Conservation (phyloP, 208 protist species). For the Trichomonas tenax region DNA sequence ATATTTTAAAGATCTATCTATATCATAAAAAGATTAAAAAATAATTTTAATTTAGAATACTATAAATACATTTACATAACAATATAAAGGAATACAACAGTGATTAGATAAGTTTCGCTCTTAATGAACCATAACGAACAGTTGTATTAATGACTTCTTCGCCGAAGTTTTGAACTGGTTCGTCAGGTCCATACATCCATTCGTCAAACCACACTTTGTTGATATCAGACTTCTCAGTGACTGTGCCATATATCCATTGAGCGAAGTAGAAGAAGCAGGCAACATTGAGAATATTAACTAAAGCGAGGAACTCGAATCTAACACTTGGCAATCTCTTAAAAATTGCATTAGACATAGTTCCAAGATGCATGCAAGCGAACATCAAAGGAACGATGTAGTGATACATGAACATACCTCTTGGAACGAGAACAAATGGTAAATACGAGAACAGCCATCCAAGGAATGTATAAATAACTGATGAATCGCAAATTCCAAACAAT, state of each 20-base stretch:
- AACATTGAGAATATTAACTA: background rate
- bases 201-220: background rate
- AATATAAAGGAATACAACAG: background rate
- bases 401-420: background rate
- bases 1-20: too few relatives aligned
- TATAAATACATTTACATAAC: too few relatives aligned
- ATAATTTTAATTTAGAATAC: too few relatives aligned
- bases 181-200: background rate
- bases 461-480: background rate
- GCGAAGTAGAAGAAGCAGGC: background rate
- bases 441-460: background rate
- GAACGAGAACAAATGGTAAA: background rate
- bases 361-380: background rate
- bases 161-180: background rate
- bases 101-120: background rate
- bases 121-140: background rate
- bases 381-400: background rate
- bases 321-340: background rate
- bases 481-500: background rate
- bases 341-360: background rate
- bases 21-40: too few relatives aligned
- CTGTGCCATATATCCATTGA: background rate
- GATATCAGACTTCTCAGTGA: background rate
- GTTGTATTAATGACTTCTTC: slow-evolving; percentile 1
- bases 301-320: background rate